phyloP scores from a whole-genome alignment of 1,284 basidiomycete species.

The Bjerkandera adusta region DNA sequence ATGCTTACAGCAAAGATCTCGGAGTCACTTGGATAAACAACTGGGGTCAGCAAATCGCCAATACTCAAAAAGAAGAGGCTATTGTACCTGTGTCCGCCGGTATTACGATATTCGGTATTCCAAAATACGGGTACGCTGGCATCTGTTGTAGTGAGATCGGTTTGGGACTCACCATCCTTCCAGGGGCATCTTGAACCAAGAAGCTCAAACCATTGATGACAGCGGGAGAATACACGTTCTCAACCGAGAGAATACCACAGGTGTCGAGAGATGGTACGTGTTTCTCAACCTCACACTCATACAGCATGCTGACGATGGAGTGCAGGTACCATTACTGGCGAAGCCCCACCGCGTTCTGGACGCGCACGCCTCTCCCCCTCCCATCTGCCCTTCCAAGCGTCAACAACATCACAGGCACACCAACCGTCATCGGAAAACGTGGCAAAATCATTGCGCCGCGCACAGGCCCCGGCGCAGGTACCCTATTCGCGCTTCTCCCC shows the following conservation, averaged over 20 bases:
- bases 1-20: conserved; percentile 34
- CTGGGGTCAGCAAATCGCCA: conserved; percentile 37
- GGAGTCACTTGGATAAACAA: conserved; percentile 37
- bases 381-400: conserved; percentile 23
- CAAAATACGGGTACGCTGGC: conserved; percentile 37
- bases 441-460: conserved; percentile 34
- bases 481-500: conserved; percentile 36
- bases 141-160: not conserved
- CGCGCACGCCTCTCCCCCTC: conserved; percentile 35
- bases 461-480: conserved; percentile 6
- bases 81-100: conserved; percentile 38
- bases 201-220: conserved; percentile 38
- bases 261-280: conserved; percentile 36
- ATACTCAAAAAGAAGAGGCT: conserved; percentile 22
- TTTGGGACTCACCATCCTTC: not conserved
- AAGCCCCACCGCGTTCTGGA: conserved; percentile 34
- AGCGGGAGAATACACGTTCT: conserved; percentile 40
- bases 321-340: conserved; percentile 43
- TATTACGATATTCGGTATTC: conserved; percentile 39
- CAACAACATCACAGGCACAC: conserved; percentile 39
- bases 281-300: not conserved
- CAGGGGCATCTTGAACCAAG: conserved; percentile 44
- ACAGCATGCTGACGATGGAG: not conserved
- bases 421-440: conserved; percentile 41
- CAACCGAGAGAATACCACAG: conserved; percentile 42